Conservation (phyloP, 2,329 filamentous ascomycete species). For the Teratosphaeria gauchensis region DNA sequence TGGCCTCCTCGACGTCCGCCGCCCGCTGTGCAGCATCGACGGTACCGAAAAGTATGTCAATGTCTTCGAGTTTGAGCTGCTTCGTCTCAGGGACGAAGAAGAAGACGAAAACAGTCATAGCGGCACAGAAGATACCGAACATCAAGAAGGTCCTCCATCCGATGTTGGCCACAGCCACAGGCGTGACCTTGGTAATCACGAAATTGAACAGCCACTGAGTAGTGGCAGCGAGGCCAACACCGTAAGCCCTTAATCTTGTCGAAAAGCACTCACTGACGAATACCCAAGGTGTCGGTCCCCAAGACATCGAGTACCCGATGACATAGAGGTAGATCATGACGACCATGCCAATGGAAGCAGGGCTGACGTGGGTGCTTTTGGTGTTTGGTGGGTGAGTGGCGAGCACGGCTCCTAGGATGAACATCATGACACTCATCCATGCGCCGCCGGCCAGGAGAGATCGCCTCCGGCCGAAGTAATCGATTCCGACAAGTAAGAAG, state of each 20-base stretch:
- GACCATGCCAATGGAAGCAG: conserved; percentile 44
- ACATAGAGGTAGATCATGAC: conserved; percentile 43
- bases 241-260: conserved; percentile 36
- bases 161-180: conserved; percentile 31
- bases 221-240: conserved; percentile 46
- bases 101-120: conserved; percentile 25
- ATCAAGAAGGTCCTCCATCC: conserved; percentile 32
- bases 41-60: conserved; percentile 30
- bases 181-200: conserved; percentile 25
- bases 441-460: conserved; percentile 32
- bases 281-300: conserved; percentile 38
- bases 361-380: conserved; percentile 50
- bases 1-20: not conserved
- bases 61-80: conserved; percentile 12
- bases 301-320: conserved; percentile 38
- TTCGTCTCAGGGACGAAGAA: conserved; percentile 19
- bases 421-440: conserved; percentile 38
- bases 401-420: conserved; percentile 25
- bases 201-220: conserved; percentile 38
- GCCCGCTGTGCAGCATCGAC: conserved; percentile 27
- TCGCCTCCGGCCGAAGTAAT: conserved; percentile 38
- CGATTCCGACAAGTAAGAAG: conserved; percentile 36
- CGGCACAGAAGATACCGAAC: conserved; percentile 29
- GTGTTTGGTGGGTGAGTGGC: conserved; percentile 46
- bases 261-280: conserved; percentile 34